Base-by-base conservation (phyloP, 208 protist species). In the Novymonas esmeraldas region DNA sequence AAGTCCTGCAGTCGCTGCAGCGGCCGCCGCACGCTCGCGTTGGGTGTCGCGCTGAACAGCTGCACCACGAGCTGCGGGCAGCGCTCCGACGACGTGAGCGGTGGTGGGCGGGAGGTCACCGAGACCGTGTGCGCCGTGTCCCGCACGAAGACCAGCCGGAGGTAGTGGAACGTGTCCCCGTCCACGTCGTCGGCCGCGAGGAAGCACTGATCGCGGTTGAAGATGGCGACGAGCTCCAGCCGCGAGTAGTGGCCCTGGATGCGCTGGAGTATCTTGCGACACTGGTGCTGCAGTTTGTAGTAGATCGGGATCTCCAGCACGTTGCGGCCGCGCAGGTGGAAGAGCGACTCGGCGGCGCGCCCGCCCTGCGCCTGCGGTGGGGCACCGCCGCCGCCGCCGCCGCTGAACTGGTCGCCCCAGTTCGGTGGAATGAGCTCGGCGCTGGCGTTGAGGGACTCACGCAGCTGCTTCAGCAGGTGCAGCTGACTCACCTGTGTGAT, bases 201-300 rank as follows among this genome's bases (percentile, higher is more conserved):
- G 56, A 93, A 96, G 70, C 91, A 96, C 64, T 96, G 91, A 18
- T 87, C 79, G 18, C 88, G 74, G 67, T 96, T 94, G 70, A 87
- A 93, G 26, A 96, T 87, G 38, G 74, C 76, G 61, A 96, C 83
- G 6, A 96, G 73, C 70, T 94, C 88, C 4, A 96, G 76, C 13
- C 87, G 85, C 22, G 84, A 79, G 57, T 79, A 85, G 68, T 92
- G 90, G 41, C 71, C 80, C 11, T 79, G 66, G 50, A 96, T 92
- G 51, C 85, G 79, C 10, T 76, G 74, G 33, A 94, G 78, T 34
- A 94, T 81, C 54, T 87, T 92, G 56, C 83, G 82, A 70, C 88
- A 92, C 60, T 96, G 86, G 64, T 96, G 86, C 75, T 96, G 91
- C 50, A 96, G 67, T 66, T 94, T 96, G 79, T 93, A 93, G 78